Base-by-base conservation (phyloP, 169 alveolate species). In the Eimeria tenella region DNA sequence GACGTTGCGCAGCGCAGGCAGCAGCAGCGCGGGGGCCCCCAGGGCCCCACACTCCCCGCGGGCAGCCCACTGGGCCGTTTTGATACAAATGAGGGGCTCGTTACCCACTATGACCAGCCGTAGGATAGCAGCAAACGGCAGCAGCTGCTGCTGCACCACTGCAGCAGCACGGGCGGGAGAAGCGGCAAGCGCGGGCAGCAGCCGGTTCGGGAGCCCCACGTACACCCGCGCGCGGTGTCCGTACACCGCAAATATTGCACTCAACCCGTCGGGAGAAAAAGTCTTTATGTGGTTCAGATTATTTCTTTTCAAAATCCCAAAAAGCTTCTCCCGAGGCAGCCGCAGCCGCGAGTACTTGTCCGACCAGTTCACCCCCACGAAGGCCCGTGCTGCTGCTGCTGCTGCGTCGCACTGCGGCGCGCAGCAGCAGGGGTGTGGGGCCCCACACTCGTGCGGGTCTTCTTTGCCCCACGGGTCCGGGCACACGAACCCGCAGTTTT, bases 381-480 rank as follows among this genome's bases (percentile, higher is more conserved):
- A 86, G 19, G 93, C 81, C 42, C 73, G 63, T 25, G 31, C 53
- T 52, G 31, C 55, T 19, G 93, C 93, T 21, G 15, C 93, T 52
- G n/a, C 56, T 55, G 15, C 7, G 55, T 86, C 68, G 83, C 93
- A 86, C 42, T 13, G n/a, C 4, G 93, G 93, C 21, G 93, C 93
- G 50, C 93, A 86, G 93, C 93, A 86, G 83, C 93, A 86, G 19
- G 93, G 71, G 55, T 63, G 93, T 4, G 93, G 93, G 3, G 75
- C 60, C 55, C 93, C 93, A 70, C 93, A 86, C 6, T 8, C 65
- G 23, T 86, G 83, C 15, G 93, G 93, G 56, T 86, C 93, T 3
- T 63, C 93, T 23, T 62, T 63, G 9, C 93, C 93, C 93, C 93
- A 86, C n/a, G 93, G 93, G 19, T 86, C 75, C n/a, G 93, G 93